Conservation (phyloP, 148 eudicot genomes). For the Cornus controversa region DNA sequence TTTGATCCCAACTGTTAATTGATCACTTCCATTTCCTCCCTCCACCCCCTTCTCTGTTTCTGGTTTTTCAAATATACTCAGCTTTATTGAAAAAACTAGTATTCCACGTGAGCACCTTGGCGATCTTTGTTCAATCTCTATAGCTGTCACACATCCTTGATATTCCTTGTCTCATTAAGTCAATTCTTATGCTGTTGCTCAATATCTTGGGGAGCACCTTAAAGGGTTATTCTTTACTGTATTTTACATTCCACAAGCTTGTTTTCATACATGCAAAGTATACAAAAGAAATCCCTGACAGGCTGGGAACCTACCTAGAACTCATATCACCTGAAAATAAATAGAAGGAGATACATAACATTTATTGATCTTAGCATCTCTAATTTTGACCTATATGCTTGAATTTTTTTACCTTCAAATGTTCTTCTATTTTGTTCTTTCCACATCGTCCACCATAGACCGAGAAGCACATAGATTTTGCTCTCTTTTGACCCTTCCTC, state of each 20-base stretch:
- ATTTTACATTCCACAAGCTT: too few species aligned
- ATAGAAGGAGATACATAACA: too few species aligned
- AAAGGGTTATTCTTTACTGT: too few species aligned
- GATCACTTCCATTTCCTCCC: neutral
- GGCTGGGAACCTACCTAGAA: too few species aligned
- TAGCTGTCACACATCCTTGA: neutral
- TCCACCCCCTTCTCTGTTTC: neutral
- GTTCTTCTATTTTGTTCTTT: neutral
- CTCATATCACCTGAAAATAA: too few species aligned
- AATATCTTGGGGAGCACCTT: neutral
- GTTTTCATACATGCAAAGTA: too few species aligned
- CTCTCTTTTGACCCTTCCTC: neutral
- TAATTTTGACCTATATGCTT: neutral
- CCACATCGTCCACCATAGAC: neutral
- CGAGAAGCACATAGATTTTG: too few species aligned
- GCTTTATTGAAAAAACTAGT: neutral
- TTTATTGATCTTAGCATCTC: too few species aligned
- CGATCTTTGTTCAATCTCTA: neutral
- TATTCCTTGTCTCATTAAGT: too few species aligned
- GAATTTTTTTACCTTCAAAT: neutral
- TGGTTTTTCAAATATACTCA: neutral
- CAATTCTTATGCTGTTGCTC: neutral
- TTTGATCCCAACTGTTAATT: neutral
- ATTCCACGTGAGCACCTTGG: neutral
- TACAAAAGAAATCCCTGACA: too few species aligned